Evolutionary conservation across 2,329 filamentous ascomycete species (phyloP).

Genomic region (Pseudogymnoascus sp.): DNA sequence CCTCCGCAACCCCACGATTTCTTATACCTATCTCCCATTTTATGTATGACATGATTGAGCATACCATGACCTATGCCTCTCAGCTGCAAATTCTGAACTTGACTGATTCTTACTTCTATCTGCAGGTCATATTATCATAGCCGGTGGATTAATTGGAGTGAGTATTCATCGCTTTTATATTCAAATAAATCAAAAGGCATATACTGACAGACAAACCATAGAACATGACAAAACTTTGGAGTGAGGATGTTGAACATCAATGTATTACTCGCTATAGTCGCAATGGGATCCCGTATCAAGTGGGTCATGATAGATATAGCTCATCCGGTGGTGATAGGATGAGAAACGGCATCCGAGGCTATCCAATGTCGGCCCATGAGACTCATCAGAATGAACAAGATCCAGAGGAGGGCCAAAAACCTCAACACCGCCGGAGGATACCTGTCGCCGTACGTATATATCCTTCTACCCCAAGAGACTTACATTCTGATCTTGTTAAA

Average conservation of each 20-base stretch:
- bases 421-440: constrained; percentile 35
- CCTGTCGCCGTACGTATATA: constrained; percentile 38
- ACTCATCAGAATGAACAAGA: constrained; percentile 16
- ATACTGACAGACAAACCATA: neutral
- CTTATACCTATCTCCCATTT: neutral
- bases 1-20: constrained; percentile 9
- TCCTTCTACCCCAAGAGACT: constrained; percentile 11
- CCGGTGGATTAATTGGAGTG: neutral
- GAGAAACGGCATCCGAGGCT: constrained; percentile 14
- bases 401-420: constrained; percentile 19
- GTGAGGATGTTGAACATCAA: constrained; percentile 19
- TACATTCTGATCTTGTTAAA: constrained; percentile 29
- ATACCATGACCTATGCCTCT: neutral
- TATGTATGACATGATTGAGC: constrained; percentile 1
- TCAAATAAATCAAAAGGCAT: neutral
- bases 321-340: constrained; percentile 13
- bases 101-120: neutral
- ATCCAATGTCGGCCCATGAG: constrained; percentile 16
- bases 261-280: constrained; percentile 19
- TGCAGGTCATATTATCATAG: neutral
- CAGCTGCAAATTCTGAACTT: neutral
- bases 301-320: constrained; percentile 23
- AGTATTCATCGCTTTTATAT: neutral
- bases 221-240: constrained; percentile 4
- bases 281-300: constrained; percentile 20